Percentiles rank a stretch among this genome's conserved stretches.
Conservation (phyloP, 306 rosid genomes). For the Medicago lupulina region DNA sequence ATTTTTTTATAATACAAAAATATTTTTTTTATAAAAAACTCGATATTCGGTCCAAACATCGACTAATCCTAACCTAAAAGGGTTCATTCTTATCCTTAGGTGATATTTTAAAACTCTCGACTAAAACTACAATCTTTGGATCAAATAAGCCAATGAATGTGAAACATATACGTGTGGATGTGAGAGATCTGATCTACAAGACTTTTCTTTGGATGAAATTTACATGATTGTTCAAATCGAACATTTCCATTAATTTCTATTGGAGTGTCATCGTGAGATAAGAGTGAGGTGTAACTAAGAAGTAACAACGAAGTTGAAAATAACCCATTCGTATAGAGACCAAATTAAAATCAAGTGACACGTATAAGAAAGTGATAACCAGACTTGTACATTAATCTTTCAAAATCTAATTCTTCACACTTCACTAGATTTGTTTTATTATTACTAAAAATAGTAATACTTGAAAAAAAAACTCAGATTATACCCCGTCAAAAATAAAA, state of each 20-base stretch:
- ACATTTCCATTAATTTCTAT: background rate
- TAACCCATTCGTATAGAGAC: background rate
- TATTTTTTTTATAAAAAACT: no score
- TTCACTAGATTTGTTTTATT: background rate
- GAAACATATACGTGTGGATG: background rate
- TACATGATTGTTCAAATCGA: no score
- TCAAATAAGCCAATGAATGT: background rate
- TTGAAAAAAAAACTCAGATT: background rate
- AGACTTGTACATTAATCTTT: background rate
- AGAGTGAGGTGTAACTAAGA: background rate
- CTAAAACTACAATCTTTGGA: no score
- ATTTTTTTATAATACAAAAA: no score
- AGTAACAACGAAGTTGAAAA: background rate
- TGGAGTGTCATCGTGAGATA: background rate
- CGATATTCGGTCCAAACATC: no score
- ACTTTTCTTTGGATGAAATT: no score
- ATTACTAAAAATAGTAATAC: background rate
- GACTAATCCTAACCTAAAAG: no score
- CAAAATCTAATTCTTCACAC: conserved; percentile 1
- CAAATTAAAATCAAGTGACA: background rate
- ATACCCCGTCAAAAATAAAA: background rate
- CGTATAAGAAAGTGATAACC: background rate
- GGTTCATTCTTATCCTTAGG: no score
- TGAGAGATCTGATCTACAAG: background rate
- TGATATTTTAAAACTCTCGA: no score